These are phyloP conservation scores for Dendrobium officinale DNA, from an alignment of 106 monocot species.

Conservation along the genomic window DNA sequence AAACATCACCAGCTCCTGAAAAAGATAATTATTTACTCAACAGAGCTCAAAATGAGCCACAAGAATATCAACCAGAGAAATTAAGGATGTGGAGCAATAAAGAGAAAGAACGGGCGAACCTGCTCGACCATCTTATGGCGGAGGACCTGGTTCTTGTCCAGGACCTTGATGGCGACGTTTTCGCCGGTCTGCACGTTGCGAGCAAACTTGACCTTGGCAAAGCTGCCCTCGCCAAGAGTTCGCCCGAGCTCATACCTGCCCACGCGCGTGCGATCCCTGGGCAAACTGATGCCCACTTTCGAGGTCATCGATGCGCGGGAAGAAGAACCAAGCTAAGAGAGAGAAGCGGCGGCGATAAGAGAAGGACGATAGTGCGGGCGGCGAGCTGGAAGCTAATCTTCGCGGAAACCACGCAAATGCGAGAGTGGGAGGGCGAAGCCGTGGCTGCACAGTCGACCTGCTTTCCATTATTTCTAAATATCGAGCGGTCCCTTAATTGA, in stretches of 20 bases:
- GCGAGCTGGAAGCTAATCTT: no score
- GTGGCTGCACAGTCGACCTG: no score
- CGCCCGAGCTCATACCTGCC: slow-evolving; percentile 73
- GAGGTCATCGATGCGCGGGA: neutral
- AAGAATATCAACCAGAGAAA: neutral
- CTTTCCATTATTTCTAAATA: no score
- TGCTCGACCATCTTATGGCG: slow-evolving; percentile 86
- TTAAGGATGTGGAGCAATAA: neutral
- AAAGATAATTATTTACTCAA: neutral
- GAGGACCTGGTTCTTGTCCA: slow-evolving; percentile 66
- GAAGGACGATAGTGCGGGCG: no score
- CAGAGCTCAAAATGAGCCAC: neutral
- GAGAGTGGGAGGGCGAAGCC: no score
- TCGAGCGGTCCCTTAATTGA: no score
- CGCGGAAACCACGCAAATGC: no score
- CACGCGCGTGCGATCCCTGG: slow-evolving; percentile 38
- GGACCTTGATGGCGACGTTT: slow-evolving; percentile 60
- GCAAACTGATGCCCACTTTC: slow-evolving; percentile 1
- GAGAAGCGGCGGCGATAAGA: no score
- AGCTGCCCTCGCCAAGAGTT: slow-evolving; percentile 79
- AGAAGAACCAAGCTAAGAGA: no score
- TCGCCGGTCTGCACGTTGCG: slow-evolving; percentile 40
- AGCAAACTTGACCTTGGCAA: slow-evolving; percentile 91
- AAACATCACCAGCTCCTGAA: neutral
- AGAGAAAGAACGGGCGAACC: slow-evolving; percentile 12